Base-by-base conservation (phyloP, 1,284 basidiomycete species). In the Ustilago trichophora region DNA sequence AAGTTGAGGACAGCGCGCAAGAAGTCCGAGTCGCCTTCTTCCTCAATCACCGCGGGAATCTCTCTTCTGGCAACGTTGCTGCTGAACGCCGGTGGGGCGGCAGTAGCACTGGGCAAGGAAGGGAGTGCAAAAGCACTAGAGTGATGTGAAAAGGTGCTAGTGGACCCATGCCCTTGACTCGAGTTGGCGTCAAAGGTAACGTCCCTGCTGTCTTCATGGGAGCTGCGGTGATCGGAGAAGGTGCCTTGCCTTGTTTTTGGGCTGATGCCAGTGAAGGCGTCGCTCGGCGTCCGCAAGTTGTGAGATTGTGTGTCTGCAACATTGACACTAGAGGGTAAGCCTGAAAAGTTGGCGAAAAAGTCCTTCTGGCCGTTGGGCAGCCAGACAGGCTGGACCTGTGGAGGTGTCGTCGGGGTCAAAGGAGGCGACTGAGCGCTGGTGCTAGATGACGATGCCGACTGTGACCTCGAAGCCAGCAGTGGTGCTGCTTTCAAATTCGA, bases 1-100 rank as follows among this genome's bases (percentile, higher is more conserved):
- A 64, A 68, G 57, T 66, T 63, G 41, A 74, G 57, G 13, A 74
- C 72, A 25, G 72, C 72, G 6, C 66, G 65, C 13, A 74, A 31
- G 32, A 74, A 72, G 36, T 74, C 72, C 2, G 69, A 65, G 48
- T 73, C 66, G 12, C 31, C 55, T n/a, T 69, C 70, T 33, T 68
- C 65, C 19, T 62, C 58, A 19, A 68, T 57, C 26, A 62, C 54
- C 4, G 64, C 51, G 4, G 52, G 48, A 7, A 60, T 53, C 9
- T 57, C 57, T 27, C 57, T 42, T 6, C 52, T 27, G 6, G 42
- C n/a, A 16, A 31, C 12, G 13, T 19, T 35, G 22, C 38, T 62
- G 41, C 33, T 32, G 36, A 52, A 52, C 1, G 19, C 19, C 3
- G 45, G 18, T 10, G 45, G 34, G n/a, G 46, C 27, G 7, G 46